Evolutionary conservation across 441 rosid genomes (phyloP), one percentile per base, ranked within the genome.

Genomic region (Euphorbia corollata): DNA sequence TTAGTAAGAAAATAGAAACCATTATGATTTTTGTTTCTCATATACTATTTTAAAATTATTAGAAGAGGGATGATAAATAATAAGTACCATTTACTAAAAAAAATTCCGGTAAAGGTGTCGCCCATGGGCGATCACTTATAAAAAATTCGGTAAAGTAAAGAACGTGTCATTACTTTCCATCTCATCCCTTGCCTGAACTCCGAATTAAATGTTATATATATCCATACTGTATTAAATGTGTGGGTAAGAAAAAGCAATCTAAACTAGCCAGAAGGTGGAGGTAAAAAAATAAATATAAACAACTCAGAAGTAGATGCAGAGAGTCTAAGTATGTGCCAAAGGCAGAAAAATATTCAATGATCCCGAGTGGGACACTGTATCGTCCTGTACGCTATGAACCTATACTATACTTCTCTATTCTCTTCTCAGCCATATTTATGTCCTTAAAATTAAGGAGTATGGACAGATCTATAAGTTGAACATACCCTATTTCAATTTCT

Each of bases 401-500:
- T 63, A 48, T 3, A n/a, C n/a, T n/a, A n/a, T n/a, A n/a, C n/a
- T n/a, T n/a, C n/a, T n/a, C n/a, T n/a, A n/a, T n/a, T n/a, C n/a
- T n/a, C n/a, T n/a, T n/a, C 13, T 43, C 48, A 43, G 10, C 48
- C 48, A 10, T 34, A 34, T 34, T 34, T 34, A 6, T 34, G 38
- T 34, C 6, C 38, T 34, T 6, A 12, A 22, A 4, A 38, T 36
- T 11, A 47, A 9, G 7, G 10, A 20, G 63, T 23, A 41, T 64
- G 74, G 72, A 58, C n/a, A n/a, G n/a, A n/a, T n/a, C n/a, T n/a
- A n/a, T n/a, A n/a, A n/a, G n/a, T n/a, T n/a, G n/a, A n/a, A n/a
- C n/a, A n/a, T n/a, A n/a, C n/a, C n/a, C n/a, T n/a, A n/a, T 15
- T 60, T 78, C 6, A 11, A 65, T 59, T 59, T 34, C 68, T 63